Evolutionary conservation across 148 eudicot genomes (phyloP), one percentile per base, ranked within the genome.

Genomic region (Diospyros lotus): DNA sequence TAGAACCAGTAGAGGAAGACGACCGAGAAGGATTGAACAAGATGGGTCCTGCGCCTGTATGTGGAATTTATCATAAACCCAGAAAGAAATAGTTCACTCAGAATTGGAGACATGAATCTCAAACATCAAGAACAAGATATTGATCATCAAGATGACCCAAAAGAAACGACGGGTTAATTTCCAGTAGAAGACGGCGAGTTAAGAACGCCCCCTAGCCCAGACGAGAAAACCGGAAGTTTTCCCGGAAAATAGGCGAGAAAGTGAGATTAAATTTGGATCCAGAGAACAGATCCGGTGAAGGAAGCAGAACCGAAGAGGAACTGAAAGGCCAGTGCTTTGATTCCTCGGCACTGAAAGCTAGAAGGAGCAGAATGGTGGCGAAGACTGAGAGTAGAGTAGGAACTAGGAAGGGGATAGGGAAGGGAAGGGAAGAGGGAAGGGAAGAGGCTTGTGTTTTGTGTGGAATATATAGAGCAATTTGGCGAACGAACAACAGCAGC

Each of bases 1-100:
- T 93, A 93, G 62, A 93, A 86, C 95, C 95, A 93, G 90, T 93
- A 89, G 78, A 93, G 98, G 81, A 93, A 93, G 70, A 93, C 96
- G 69, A 93, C 98, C 4, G 98, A 93, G 87, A 93, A 90, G 38
- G 98, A 93, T 86, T 93, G 98, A 85, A 90, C 98, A 54, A 93
- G 82, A 75, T 93, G 98, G 76, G 98, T 90, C 85, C 96, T 86
- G 80, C 93, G 93, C 85, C 87, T 77, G 53, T 89, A 89, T 45
- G 96, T 84, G 73, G 98, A 93, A 86, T 88, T 93, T 66, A 93
- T 93, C 89, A 93, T 93, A 84, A 83, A 91, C 75, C 93, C 98
- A 58, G 87, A 93, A 82, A 83, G 84, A 53, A 82, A 86, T 74
- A 93, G 86, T 83, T 93, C 98, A 90, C 89, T 86, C 71, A 90